Conservation (phyloP, 1,284 basidiomycete genomes). For the Ceratobasidium sp. region DNA sequence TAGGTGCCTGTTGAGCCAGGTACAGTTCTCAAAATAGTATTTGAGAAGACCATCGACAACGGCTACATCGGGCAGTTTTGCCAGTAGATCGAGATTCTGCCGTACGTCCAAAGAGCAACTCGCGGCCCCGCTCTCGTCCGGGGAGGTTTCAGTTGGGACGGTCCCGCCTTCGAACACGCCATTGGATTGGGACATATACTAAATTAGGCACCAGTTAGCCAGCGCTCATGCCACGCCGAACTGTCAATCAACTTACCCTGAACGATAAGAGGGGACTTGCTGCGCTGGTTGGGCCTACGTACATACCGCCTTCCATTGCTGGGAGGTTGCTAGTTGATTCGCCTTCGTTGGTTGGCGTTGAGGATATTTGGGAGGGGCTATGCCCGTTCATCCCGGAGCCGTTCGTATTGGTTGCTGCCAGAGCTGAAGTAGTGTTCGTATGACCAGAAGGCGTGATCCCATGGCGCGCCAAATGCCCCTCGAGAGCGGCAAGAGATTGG, state of each 20-base stretch:
- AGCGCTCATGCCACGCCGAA: not conserved
- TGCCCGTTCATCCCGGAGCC: slow-evolving; percentile 20
- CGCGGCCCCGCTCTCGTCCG: slow-evolving; percentile 65
- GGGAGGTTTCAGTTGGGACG: slow-evolving; percentile 46
- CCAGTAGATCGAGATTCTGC: slow-evolving; percentile 72
- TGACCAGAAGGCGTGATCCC: slow-evolving; percentile 11
- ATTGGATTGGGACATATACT: slow-evolving; percentile 36
- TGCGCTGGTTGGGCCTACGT: slow-evolving; percentile 32
- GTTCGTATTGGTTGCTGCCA: not conserved
- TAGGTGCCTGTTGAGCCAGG: slow-evolving; percentile 81
- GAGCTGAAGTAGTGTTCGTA: not conserved
- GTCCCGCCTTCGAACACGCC: slow-evolving; percentile 34
- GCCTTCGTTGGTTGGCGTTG: slow-evolving; percentile 25
- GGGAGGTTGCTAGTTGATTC: slow-evolving; percentile 9
- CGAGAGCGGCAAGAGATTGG: slow-evolving; percentile 40
- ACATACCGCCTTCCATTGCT: slow-evolving; percentile 35
- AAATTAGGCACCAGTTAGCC: not conserved
- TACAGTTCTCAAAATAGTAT: slow-evolving; percentile 83
- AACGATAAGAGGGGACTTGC: slow-evolving; percentile 34
- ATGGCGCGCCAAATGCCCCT: slow-evolving; percentile 35
- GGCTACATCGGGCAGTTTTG: slow-evolving; percentile 66
- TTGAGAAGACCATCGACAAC: slow-evolving; percentile 72
- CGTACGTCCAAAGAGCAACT: slow-evolving; percentile 56
- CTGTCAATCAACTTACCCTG: slow-evolving; percentile 15
- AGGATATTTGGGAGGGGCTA: slow-evolving; percentile 25